Base-by-base conservation (phyloP, 345 rosid species). In the Euphorbia lathyris region DNA sequence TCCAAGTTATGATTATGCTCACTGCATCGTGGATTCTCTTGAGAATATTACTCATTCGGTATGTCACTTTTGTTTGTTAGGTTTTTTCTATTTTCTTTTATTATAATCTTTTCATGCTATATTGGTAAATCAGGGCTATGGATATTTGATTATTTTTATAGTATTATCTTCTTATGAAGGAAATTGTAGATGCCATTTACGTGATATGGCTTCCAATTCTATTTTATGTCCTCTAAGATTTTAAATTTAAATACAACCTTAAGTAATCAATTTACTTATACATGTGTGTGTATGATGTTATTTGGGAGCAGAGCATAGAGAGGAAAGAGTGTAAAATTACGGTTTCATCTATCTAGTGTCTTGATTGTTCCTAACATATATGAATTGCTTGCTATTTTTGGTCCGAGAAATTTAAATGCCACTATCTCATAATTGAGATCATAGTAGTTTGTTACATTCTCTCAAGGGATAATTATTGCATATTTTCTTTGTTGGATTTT, bases 41-140 rank as follows among this genome's bases (percentile, higher is more conserved):
- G n/a, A n/a, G n/a, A n/a, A n/a, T n/a, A n/a, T n/a, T n/a, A n/a
- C n/a, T n/a, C n/a, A n/a, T n/a, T n/a, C 97, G 75, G 98, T 92
- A 79, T 71, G 87, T 60, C 25, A 6, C 61, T 26, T 38, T 50
- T 71, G 62, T 19, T 71, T 20, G 30, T 9, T 36, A 16, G 12
- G 52, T 25, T 32, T 68, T 51, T 52, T 29, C 36, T 32, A 57
- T 40, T 1, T 52, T 7, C 34, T 29, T 63, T 51, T 22, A 19
- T 38, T 52, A n/a, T 40, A 64, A 19, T 16, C 9, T 50, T 32
- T n/a, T 13, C 1, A 13, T n/a, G 26, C 20, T 22, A 0, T 67
- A 9, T 9, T 19, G 27, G 27, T 14, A 32, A 32, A 1, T 53
- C 1, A 56, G 32, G 25, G 32, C 32, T 25, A 56, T 9, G 22